phyloP scores from a whole-genome alignment of 805 yeast genomes.

The Sungouiozyma ichnusensis region DNA sequence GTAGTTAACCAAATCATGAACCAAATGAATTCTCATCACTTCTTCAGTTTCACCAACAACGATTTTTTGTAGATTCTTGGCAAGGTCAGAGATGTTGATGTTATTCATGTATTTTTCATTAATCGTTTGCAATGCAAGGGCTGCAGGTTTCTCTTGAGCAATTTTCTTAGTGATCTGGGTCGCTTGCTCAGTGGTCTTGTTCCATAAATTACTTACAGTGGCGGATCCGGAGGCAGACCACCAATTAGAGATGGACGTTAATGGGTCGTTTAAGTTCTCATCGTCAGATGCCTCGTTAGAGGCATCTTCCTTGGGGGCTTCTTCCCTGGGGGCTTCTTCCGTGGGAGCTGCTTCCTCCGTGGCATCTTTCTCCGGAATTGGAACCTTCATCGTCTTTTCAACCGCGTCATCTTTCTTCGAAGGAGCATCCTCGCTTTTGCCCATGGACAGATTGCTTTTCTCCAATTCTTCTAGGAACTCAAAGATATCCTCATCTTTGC shows the following conservation, averaged over 20 bases:
- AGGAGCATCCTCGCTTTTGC: conserved; percentile 14
- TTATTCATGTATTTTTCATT: conserved; percentile 20
- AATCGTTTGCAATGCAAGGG: conserved; percentile 13
- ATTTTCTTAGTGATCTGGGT: conserved; percentile 30
- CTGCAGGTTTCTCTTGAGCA: conserved; percentile 27
- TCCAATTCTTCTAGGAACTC: conserved; percentile 56
- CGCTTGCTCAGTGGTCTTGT: conserved; percentile 41
- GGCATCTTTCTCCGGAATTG: conserved; percentile 8
- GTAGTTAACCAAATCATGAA: conserved; percentile 57
- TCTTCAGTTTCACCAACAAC: conserved; percentile 38
- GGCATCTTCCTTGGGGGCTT: conserved; percentile 8
- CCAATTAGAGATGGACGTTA: conserved; percentile 60
- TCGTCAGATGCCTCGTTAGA: conserved; percentile 14
- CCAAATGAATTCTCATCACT: conserved; percentile 47
- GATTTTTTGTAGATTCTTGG: conserved; percentile 25
- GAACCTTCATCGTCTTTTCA: conserved; percentile 8
- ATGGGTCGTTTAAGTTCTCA: conserved; percentile 42
- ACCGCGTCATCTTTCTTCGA: conserved; percentile 2
- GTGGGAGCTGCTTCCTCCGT: conserved; percentile 8
- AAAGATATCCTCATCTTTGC: conserved; percentile 31
- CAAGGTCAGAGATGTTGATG: conserved; percentile 21
- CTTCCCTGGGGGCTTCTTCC: conserved; percentile 11
- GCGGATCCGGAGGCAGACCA: conserved; percentile 63
- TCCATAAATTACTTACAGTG: conserved; percentile 59
- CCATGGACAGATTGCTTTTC: conserved; percentile 40